Evolutionary conservation across 768 basidiomycete genomes (phyloP), one percentile per base, ranked within the genome.

Genomic region (Kwoniella sp.): DNA sequence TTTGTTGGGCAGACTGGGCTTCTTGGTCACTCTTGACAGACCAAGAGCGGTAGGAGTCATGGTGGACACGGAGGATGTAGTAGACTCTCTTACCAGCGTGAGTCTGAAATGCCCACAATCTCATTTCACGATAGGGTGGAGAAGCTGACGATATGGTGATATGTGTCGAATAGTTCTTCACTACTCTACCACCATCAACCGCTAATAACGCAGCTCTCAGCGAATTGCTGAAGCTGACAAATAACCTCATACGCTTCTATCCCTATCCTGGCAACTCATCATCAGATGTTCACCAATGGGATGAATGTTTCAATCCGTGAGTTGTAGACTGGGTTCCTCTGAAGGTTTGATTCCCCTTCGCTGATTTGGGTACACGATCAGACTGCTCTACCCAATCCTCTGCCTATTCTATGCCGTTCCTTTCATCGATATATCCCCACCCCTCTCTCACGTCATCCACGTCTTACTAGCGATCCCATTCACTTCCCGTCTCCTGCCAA

Each of bases 201-300:
- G 86, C 81, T 82, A 86, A 29, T 84, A 84, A 68, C 44, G 90
- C 91, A 59, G 91, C 92, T 1, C 84, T 89, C 82, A 84, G 85
- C 2, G 93, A 97, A 78, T 76, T 92, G 25, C 84, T 97, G 60
- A 97, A 97, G 75, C 83, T 92, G 51, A 82, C 85, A 2, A 93
- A 91, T 79, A 93, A 95, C 77, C 77, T 95, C 29, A 82, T 91
- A 90, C 74, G 92, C 91, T 79, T 91, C 91, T 4, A 90, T 68
- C 79, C 65, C 57, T 47, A 58, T 64, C 44, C 62, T 24, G 37
- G 52, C 49, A 44, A 33, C 33, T 13, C 58, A 19, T 61, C 48
- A 40, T 69, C 64, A 82, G 84, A 68, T 82, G 87, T 87, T 1
- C 90, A 92, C 65, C 85, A 83, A 64, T 93, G 91, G 91, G 88